Base-by-base conservation (phyloP, 1,284 basidiomycete species). In the Boletus albobrunnescens region DNA sequence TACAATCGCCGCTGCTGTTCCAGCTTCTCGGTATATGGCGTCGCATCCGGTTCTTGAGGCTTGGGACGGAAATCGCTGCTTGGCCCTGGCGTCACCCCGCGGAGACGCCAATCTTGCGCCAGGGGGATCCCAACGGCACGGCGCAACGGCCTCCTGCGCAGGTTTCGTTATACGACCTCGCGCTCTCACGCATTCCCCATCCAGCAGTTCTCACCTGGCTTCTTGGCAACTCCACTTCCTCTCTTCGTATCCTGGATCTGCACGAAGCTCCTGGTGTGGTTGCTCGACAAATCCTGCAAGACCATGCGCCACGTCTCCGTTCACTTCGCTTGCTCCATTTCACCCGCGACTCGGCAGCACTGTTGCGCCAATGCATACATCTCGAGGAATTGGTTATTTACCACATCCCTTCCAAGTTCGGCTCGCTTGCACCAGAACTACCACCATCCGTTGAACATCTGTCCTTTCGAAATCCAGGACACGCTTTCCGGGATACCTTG, bases 1-100 rank as follows among this genome's bases (percentile, higher is more conserved):
- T 72, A 1, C 74, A 75, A 54, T 76, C 74, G 4, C 73, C 71
- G 8, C 60, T 74, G 16, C 48, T 75, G 6, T 76, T 71, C 47
- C 70, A 77, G 42, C 60, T 77, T 0, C 59, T 77, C 11, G 57
- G 57, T 1, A 56, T 73, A 31, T 73, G 73, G 61, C 66, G 70
- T 1, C 61, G 56, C 20, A 50, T 76, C 44, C 58, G 56, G 12
- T 74, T 72, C 56, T 63, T 77, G 39, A 63, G 63, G 31, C 44
- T 77, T 14, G 70, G 67, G 2, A 58, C 64, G 12, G 75, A 74
- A 52, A 59, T 76, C 31, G 67, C 57, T 12, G 68, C 68, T 0
- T 58, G 58, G 22, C 69, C 69, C 3, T 59, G 62, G 56, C 44
- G 46, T 11, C 47, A 39, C 1, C 43, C 47, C 11, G 36, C 36